A percentile compares a stretch with the other conserved stretches of the same genome.
These are phyloP conservation scores for Leucogyrophana mollusca DNA, from an alignment of 768 basidiomycete species.

Conservation along the genomic window DNA sequence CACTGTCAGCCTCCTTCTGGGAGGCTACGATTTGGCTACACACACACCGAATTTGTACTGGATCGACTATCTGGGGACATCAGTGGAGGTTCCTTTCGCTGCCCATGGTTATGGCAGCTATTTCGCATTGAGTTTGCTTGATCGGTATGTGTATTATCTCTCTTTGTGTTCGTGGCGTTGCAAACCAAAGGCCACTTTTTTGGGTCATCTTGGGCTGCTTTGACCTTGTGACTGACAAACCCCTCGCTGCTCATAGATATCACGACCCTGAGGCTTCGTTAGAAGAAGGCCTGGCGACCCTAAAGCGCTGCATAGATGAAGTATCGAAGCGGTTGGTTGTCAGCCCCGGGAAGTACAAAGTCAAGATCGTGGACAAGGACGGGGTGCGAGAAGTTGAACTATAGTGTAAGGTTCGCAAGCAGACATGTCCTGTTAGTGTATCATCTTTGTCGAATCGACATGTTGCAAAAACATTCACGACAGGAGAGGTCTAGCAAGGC, in stretches of 20 bases:
- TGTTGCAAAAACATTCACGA: no score
- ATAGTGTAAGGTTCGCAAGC: conserved; percentile 26
- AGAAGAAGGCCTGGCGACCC: conserved; percentile 81
- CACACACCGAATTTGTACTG: conserved; percentile 82
- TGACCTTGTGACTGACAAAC: background rate
- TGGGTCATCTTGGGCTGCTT: background rate
- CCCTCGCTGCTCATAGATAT: conserved; percentile 50
- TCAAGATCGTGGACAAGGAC: conserved; percentile 91
- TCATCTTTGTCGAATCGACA: no score
- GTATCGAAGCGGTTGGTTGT: conserved; percentile 82
- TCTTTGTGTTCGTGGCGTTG: background rate
- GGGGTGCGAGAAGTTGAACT: conserved; percentile 82
- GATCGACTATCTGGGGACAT: conserved; percentile 95
- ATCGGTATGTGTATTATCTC: conserved; percentile 56
- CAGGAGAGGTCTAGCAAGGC: background rate
- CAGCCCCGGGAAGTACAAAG: conserved; percentile 77
- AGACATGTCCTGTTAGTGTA: conserved; percentile 1
- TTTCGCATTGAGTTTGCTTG: conserved; percentile 89
- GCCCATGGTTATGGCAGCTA: conserved; percentile 96
- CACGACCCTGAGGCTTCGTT: conserved; percentile 85
- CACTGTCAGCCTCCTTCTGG: conserved; percentile 88
- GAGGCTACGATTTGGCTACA: conserved; percentile 84
- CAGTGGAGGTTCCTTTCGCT: conserved; percentile 85
- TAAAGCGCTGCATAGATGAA: conserved; percentile 87
- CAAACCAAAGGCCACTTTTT: background rate